A percentile compares a stretch with the other conserved stretches of the same genome.
Conservation (phyloP, 805 yeast species). For the Nakazawaea ernobii region DNA sequence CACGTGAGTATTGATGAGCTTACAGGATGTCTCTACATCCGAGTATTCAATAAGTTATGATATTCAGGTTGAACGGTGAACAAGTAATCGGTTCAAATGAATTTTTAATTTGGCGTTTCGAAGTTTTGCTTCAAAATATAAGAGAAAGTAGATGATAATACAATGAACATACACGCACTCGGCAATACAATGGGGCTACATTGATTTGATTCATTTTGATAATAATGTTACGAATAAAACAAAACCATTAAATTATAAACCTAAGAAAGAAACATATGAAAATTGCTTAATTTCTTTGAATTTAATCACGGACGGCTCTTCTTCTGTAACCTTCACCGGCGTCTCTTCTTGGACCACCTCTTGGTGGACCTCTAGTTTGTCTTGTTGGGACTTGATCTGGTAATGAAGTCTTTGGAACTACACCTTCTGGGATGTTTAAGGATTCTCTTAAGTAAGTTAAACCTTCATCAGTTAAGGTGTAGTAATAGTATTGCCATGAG, state of each 20-base stretch:
- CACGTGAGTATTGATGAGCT: too few relatives aligned
- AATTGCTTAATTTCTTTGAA: slow-evolving; percentile 33
- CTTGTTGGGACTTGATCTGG: slow-evolving; percentile 87
- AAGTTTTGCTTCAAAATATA: too few relatives aligned
- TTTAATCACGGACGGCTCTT: slow-evolving; percentile 29
- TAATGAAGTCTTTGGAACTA: slow-evolving; percentile 97
- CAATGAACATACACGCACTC: too few relatives aligned
- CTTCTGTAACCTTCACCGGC: slow-evolving; percentile 52
- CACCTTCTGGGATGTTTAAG: slow-evolving; percentile 97
- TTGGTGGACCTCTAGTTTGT: slow-evolving; percentile 38
- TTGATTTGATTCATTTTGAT: slow-evolving; percentile 7
- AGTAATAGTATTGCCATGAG: slow-evolving; percentile 99
- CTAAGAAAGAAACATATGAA: slow-evolving; percentile 5
- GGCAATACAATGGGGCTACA: too few relatives aligned
- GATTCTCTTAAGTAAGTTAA: slow-evolving; percentile 96
- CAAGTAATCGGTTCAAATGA: too few relatives aligned
- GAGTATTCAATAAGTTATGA: too few relatives aligned
- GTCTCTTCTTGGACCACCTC: slow-evolving; percentile 45
- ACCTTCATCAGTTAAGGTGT: slow-evolving; percentile 99
- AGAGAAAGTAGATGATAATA: too few relatives aligned
- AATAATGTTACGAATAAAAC: slow-evolving; percentile 18
- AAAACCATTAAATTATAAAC: slow-evolving; percentile 4
- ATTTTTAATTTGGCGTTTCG: too few relatives aligned
- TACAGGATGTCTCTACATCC: too few relatives aligned
- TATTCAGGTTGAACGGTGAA: too few relatives aligned